Evolutionary conservation across 73 alveolate genomes (phyloP).

Genomic region (Loxodes magnus): DNA sequence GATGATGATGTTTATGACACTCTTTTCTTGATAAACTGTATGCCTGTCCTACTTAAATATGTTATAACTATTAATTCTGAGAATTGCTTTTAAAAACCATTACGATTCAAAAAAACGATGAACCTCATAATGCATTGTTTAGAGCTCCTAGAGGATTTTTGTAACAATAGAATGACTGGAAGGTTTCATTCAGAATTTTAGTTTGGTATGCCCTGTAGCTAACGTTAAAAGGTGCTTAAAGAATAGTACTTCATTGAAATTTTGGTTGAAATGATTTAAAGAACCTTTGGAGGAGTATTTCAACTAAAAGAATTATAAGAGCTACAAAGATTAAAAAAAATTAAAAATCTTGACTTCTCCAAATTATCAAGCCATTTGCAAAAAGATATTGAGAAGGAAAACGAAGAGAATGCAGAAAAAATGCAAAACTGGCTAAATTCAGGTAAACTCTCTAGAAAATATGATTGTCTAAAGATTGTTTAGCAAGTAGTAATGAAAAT

Average conservation of each 20-base stretch:
- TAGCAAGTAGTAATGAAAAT: slow-evolving; percentile 3
- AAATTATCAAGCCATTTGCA: too few species aligned
- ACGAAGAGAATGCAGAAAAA: too few species aligned
- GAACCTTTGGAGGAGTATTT: slow-evolving; percentile 3
- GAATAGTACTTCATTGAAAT: slow-evolving; percentile 4
- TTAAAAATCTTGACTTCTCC: too few species aligned
- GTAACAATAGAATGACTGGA: neutral
- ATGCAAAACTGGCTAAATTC: too few species aligned
- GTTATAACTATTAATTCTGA: neutral
- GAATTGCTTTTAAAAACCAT: neutral
- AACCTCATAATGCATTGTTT: neutral
- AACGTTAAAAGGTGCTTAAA: neutral
- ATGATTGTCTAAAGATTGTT: too few species aligned
- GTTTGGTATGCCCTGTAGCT: neutral
- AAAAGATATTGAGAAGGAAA: too few species aligned
- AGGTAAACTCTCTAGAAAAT: too few species aligned
- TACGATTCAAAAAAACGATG: neutral
- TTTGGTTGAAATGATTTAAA: neutral
- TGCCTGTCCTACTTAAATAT: neutral
- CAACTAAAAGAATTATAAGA: too few species aligned
- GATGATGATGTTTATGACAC: slow-evolving; percentile 5
- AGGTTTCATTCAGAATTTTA: neutral
- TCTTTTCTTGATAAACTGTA: slow-evolving; percentile 7
- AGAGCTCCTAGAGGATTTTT: neutral
- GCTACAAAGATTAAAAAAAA: too few species aligned